These are phyloP conservation scores for Mallotus japonicus DNA, from an alignment of 441 rosid genomes.

Conservation along the genomic window DNA sequence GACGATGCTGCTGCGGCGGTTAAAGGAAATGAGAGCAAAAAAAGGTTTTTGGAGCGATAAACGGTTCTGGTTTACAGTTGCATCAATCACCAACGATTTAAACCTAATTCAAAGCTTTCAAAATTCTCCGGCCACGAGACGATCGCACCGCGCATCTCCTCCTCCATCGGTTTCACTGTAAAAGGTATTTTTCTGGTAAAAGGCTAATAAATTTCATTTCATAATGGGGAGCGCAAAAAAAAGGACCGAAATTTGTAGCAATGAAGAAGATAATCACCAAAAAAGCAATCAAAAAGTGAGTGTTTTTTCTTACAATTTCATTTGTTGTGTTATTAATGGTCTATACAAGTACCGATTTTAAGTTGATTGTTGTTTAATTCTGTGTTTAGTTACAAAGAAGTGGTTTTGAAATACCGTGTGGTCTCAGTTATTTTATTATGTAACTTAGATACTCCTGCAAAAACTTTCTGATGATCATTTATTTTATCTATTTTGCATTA, in stretches of 20 bases:
- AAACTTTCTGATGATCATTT: not conserved
- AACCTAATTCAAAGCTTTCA: no score
- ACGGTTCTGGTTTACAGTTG: no score
- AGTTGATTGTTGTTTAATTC: not conserved
- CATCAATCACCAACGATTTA: no score
- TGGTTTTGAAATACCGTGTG: conserved; percentile 86
- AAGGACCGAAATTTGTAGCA: conserved; percentile 65
- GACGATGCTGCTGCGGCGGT: no score
- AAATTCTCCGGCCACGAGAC: not conserved
- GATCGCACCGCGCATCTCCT: not conserved
- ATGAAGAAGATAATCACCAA: conserved; percentile 75
- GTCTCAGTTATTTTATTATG: conserved; percentile 46
- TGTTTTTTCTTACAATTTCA: not conserved
- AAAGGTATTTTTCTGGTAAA: no score
- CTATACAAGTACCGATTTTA: not conserved
- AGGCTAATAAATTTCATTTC: not conserved
- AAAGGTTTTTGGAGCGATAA: no score
- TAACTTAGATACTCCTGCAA: conserved; percentile 1
- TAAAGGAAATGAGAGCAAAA: no score
- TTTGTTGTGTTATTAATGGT: not conserved
- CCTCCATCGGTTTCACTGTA: no score
- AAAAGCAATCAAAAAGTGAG: conserved; percentile 68
- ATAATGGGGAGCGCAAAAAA: conserved; percentile 80
- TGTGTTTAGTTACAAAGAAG: conserved; percentile 61
- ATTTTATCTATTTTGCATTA: no score